Base-by-base conservation (phyloP, 306 rosid species). In the Gynostemma pentaphyllum region DNA sequence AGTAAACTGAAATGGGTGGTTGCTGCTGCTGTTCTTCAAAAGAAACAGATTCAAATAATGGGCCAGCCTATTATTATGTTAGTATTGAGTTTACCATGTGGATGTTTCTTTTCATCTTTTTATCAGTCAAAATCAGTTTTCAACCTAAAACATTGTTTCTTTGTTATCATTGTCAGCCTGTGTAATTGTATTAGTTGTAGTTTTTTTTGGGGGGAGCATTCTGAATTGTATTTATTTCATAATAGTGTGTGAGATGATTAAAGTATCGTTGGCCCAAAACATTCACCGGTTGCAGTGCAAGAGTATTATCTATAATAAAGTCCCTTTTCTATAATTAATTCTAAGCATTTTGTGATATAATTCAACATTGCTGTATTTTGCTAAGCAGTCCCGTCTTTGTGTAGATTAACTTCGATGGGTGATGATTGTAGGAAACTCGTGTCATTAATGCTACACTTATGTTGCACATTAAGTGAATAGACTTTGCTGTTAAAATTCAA, bases 11-110 rank as follows among this genome's bases (percentile, higher is more conserved):
- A 53, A 91, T 91, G 98, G 98, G 98, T 70, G 86, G 88, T 72
- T 91, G 95, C 74, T 91, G 97, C 57, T 91, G 95, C 13, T 84
- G 92, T 84, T 76, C 85, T 72, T 68, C 86, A 16, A 76, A 68
- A 72, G 81, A 76, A 74, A 69, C 80, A 27, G 86, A 77, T 48
- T 66, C 68, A 76, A 79, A 49, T 40, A 72, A 69, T 72, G 81
- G 75, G 12, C 83, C 87, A 16, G 62, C 82, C 7, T 82, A 81
- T 73, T 86, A 67, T 68, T 84, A 79, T 71, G 96, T 88, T 53
- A 67, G 85, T 81, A 64, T 72, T 50, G 52, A 65, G 11, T 64
- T 37, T 71, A 26, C 13, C 63, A 50, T 50, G n/a, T 70, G 18
- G 18, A 39, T 51, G 23, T 36, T 37, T 57, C 24, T 48, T 41